Percentiles rank a stretch among this genome's conserved stretches.
Conservation (phyloP, 176 grass and related monocot genomes). For the Carex pumila region DNA sequence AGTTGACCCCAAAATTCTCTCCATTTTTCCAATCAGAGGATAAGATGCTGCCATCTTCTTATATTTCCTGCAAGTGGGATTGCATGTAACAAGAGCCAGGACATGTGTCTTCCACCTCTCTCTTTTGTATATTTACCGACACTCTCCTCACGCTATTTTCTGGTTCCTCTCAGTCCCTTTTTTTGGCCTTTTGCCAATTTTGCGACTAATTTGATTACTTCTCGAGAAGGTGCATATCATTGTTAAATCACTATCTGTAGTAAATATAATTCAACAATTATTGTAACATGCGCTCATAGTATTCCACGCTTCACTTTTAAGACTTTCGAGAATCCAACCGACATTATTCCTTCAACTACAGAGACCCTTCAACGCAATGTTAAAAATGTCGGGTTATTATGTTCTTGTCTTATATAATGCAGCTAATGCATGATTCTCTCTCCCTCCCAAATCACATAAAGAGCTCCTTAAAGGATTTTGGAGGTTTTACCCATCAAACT, state of each 20-base stretch:
- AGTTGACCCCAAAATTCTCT: background rate
- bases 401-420: background rate
- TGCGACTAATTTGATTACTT: background rate
- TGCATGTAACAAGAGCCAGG: background rate
- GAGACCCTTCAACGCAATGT: background rate
- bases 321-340: background rate
- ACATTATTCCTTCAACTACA: background rate
- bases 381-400: background rate
- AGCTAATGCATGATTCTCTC: background rate
- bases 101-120: background rate
- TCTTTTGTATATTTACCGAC: background rate
- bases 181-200: background rate
- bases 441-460: background rate
- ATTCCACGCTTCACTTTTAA: constrained; percentile 1
- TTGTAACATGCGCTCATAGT: background rate
- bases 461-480: background rate
- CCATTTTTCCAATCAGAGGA: background rate
- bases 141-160: background rate
- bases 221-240: background rate
- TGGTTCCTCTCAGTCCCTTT: background rate
- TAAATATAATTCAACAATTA: background rate
- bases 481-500: background rate
- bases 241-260: constrained; percentile 8
- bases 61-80: constrained; percentile 9
- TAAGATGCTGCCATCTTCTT: constrained; percentile 15